These are phyloP conservation scores for Physcomitrellopsis africana DNA, from an alignment of 225 moss, liverwort and hornwort genomes.

Conservation along the genomic window DNA sequence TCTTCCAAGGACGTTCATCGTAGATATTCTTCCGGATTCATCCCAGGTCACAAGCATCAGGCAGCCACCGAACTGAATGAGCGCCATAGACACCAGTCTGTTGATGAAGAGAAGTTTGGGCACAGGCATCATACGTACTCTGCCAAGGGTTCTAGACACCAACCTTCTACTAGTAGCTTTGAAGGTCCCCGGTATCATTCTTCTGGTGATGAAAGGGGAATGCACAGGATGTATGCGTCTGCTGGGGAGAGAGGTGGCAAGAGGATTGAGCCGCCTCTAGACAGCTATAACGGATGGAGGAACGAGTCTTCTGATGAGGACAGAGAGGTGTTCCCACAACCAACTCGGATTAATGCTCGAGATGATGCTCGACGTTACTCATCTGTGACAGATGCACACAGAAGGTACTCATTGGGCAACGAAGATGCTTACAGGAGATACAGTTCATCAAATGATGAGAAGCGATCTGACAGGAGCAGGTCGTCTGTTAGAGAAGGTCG, in stretches of 20 bases:
- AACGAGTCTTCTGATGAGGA: slow-evolving; percentile 51
- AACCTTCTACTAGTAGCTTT: slow-evolving; percentile 25
- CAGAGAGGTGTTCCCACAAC: slow-evolving; percentile 28
- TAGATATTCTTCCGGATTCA: slow-evolving; percentile 22
- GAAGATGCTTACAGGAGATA: slow-evolving; percentile 31
- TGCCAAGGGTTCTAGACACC: slow-evolving; percentile 30
- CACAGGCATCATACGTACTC: slow-evolving; percentile 27
- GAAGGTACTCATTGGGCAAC: slow-evolving; percentile 27
- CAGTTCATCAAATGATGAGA: slow-evolving; percentile 25
- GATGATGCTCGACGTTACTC: slow-evolving; percentile 44
- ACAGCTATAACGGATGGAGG: slow-evolving; percentile 15
- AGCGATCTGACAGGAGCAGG: slow-evolving; percentile 38
- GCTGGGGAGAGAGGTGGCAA: slow-evolving; percentile 24
- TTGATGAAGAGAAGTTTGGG: slow-evolving; percentile 37
- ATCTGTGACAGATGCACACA: slow-evolving; percentile 31
- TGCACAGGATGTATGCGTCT: slow-evolving; percentile 19
- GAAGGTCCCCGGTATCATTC: slow-evolving; percentile 44
- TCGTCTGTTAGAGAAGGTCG: slow-evolving; percentile 28
- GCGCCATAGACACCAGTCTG: slow-evolving; percentile 30
- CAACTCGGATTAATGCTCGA: slow-evolving; percentile 11
- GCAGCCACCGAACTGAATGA: slow-evolving; percentile 26
- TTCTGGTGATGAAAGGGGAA: slow-evolving; percentile 42
- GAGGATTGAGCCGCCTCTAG: slow-evolving; percentile 19
- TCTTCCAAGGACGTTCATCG: slow-evolving; percentile 21
- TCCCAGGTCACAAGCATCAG: slow-evolving; percentile 32